phyloP scores from a whole-genome alignment of 1,139 yeast species.

The Zygosaccharomyces sapae region DNA sequence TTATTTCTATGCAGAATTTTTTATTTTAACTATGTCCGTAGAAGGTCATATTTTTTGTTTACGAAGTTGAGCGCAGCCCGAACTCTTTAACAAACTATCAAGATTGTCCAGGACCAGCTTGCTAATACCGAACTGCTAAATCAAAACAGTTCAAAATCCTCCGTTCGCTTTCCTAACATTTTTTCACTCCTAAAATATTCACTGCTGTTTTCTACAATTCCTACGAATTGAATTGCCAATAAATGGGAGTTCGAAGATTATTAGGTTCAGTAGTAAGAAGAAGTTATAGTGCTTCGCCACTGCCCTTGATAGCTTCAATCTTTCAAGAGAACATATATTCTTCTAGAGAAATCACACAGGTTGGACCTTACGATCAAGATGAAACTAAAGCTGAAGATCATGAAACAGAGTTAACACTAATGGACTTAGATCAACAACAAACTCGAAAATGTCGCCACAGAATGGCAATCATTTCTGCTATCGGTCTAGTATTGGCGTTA shows the following conservation, averaged over 20 bases:
- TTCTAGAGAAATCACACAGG: neutral
- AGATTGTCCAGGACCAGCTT: too few relatives aligned
- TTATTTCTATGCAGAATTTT: too few relatives aligned
- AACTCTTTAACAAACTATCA: too few relatives aligned
- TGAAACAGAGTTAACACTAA: neutral
- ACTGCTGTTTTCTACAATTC: neutral
- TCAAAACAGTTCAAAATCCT: too few relatives aligned
- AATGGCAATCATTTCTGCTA: conserved; percentile 10
- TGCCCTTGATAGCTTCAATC: neutral
- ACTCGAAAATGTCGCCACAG: conserved; percentile 1
- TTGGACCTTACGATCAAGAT: neutral
- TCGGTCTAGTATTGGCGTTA: conserved; percentile 19
- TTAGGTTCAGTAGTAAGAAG: conserved; percentile 7
- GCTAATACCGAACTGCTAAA: too few relatives aligned
- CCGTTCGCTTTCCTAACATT: too few relatives aligned
- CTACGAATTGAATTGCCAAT: neutral
- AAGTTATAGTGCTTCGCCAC: conserved; percentile 1
- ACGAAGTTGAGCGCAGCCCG: too few relatives aligned
- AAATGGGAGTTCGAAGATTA: conserved; percentile 13
- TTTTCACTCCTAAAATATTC: too few relatives aligned
- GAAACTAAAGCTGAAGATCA: neutral
- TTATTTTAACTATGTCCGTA: too few relatives aligned
- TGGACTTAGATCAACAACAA: conserved; percentile 2
- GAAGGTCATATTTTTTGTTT: too few relatives aligned
- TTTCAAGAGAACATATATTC: neutral